Percentiles rank a stretch among this genome's conserved stretches.
phyloP scores from a whole-genome alignment of 164 flowering plant genomes.

The Cinnamomum chago region DNA sequence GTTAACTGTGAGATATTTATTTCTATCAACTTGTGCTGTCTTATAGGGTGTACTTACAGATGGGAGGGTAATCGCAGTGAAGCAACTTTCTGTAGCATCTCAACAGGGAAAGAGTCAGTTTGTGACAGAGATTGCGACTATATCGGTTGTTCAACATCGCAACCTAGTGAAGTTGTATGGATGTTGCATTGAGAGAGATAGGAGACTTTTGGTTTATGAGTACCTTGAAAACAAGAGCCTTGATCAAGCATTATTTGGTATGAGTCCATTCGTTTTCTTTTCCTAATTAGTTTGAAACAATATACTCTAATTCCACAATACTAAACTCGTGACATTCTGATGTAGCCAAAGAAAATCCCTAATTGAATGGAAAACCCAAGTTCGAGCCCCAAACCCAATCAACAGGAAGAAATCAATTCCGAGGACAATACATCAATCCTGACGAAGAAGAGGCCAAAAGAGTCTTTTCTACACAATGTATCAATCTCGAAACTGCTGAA shows the following conservation, averaged over 20 bases:
- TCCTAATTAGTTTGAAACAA: background rate
- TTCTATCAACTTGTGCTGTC: background rate
- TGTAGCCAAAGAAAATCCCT: no score
- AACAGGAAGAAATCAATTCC: no score
- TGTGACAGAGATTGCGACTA: slow-evolving; percentile 68
- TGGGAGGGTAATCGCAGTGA: slow-evolving; percentile 64
- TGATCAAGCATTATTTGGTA: slow-evolving; percentile 75
- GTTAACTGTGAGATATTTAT: no score
- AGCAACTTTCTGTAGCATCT: slow-evolving; percentile 63
- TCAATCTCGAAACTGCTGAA: no score
- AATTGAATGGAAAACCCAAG: no score
- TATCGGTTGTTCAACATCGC: slow-evolving; percentile 79
- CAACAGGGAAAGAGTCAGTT: slow-evolving; percentile 75
- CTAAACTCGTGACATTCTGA: no score
- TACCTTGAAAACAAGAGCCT: slow-evolving; percentile 70
- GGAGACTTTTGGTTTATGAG: slow-evolving; percentile 72
- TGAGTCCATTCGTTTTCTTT: slow-evolving; percentile 19
- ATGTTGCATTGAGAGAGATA: slow-evolving; percentile 69
- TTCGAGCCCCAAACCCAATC: no score
- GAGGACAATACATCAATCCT: no score
- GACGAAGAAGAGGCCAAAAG: no score
- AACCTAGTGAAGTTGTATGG: slow-evolving; percentile 79
- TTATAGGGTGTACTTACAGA: slow-evolving; percentile 59
- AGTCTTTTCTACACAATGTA: no score
- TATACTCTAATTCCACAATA: no score